Evolutionary conservation across 768 basidiomycete genomes (phyloP), one percentile per base, ranked within the genome.

Genomic region (Xerocomus brunneocitrinus): DNA sequence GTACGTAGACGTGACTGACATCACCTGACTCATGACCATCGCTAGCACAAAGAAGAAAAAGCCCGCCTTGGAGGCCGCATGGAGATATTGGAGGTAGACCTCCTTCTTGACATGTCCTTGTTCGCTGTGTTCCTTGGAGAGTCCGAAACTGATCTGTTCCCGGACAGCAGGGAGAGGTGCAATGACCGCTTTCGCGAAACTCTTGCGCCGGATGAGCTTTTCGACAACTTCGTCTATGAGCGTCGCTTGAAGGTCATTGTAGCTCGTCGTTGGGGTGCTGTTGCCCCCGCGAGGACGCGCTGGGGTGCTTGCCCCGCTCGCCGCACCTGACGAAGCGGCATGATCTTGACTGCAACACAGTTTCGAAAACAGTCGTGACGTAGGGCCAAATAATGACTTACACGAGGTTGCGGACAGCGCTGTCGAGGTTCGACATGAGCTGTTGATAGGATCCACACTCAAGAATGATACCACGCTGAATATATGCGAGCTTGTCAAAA

Each of bases 21-120:
- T 64, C 5, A 73, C 78, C 66, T 95, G 92, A 51, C 82, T 69
- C 24, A 71, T 36, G 1, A 82, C 47, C 5, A 79, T 81, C 8
- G 77, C 72, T 19, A 85, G 46, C 7, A 93, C 56, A 57, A 88
- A 87, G 56, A 88, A 78, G 6, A 63, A 62, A 64, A 91, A 92
- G 1, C 90, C 93, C 1, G 73, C 58, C 57, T 77, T 83, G 2
- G 91, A 93, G 7, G 90, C 89, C 0, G 93, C 89, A 52, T 81
- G 72, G 60, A 95, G 78, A 64, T 97, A 97, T 52, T 83, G 73
- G 47, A 70, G 64, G 67, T 97, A 97, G 2, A 97, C 91, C 6
- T 79, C 72, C 13, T 66, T 61, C 69, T 92, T 92, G 52, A 95
- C 93, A 25, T 78, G 79, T 4, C 93, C 93, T 63, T 86, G 84